phyloP scores from a whole-genome alignment of 2,329 filamentous ascomycete genomes.

The Aureobasidium sp. region DNA sequence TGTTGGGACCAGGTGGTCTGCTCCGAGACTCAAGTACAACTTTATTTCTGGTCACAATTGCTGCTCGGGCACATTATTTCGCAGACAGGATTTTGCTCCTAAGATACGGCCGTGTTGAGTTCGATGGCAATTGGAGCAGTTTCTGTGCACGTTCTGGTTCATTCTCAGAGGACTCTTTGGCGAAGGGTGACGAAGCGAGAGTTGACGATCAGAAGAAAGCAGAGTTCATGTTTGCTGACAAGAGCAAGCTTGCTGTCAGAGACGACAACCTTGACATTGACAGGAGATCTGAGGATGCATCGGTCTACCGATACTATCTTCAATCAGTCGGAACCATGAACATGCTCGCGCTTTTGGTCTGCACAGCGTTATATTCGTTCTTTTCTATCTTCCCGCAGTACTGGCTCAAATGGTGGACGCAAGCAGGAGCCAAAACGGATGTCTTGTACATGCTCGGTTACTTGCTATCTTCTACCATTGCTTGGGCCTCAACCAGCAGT shows the following conservation, averaged over 20 bases:
- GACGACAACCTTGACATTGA: conserved; percentile 16
- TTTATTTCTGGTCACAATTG: background rate
- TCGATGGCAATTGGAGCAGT: background rate
- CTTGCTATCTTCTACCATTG: conserved; percentile 3
- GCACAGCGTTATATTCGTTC: conserved; percentile 20
- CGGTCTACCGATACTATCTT: conserved; percentile 25
- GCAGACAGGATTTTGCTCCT: background rate
- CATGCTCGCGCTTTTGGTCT: conserved; percentile 21
- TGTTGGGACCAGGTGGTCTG: conserved; percentile 40
- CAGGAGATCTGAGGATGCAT: conserved; percentile 30
- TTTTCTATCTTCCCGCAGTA: conserved; percentile 27
- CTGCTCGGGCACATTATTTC: background rate
- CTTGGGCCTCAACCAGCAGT: conserved; percentile 24
- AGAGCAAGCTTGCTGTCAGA: background rate
- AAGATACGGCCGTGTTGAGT: background rate
- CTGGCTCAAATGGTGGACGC: conserved; percentile 45
- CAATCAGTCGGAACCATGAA: background rate
- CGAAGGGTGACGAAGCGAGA: background rate
- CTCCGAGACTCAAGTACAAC: conserved; percentile 27
- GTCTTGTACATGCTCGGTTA: conserved; percentile 24
- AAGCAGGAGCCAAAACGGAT: conserved; percentile 33
- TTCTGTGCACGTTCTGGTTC: background rate
- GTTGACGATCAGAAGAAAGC: background rate
- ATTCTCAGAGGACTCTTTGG: background rate
- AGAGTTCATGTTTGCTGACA: background rate